Evolutionary conservation across 1,284 basidiomycete genomes (phyloP), one percentile per base, ranked within the genome.

Genomic region (Cystobasidium pallidum): DNA sequence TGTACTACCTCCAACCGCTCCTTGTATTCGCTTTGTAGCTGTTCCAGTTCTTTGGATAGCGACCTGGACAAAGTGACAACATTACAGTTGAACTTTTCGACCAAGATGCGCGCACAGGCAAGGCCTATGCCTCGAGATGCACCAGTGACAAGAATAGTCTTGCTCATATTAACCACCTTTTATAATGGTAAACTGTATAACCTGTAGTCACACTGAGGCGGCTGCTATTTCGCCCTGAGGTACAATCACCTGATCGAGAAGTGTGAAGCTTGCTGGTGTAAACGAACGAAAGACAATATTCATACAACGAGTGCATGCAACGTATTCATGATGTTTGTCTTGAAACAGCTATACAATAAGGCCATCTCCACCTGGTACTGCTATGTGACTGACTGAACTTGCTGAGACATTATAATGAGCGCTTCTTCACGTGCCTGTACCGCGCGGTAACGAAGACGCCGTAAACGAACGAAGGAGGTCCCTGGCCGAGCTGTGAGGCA

Each of bases 51-150:
- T 4, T 86, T 82, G 2, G 90, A 85, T 51, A 83, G 81, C 28
- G 89, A 85, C 36, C 92, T 87, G 8, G 90, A 90, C 72, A 94
- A 82, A 0, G 91, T 86, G 74, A 92, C 85, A 63, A 95, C 91
- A 63, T 84, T 85, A 54, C 86, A 84, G 61, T 83, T 81, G 81
- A 87, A 87, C 26, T 77, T 77, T 19, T 73, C 78, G 54, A 93
- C 84, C 28, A 94, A 84, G 54, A 86, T 83, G 21, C 79, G 83
- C 45, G 88, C 85, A 70, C 89, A 85, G 21, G 89, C 90, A 57
- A 94, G 86, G 1, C 92, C 92, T 71, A 95, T 88, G 39, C 92
- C 92, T 51, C 82, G 80, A 15, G 80, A 80, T 0, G 77, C 82
- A 6, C 82, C 77, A 73, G 74, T 74, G 21, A 73, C 45, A 7